These are phyloP conservation scores for Blepharisma stoltei DNA, from an alignment of 73 alveolate species.

Conservation along the genomic window DNA sequence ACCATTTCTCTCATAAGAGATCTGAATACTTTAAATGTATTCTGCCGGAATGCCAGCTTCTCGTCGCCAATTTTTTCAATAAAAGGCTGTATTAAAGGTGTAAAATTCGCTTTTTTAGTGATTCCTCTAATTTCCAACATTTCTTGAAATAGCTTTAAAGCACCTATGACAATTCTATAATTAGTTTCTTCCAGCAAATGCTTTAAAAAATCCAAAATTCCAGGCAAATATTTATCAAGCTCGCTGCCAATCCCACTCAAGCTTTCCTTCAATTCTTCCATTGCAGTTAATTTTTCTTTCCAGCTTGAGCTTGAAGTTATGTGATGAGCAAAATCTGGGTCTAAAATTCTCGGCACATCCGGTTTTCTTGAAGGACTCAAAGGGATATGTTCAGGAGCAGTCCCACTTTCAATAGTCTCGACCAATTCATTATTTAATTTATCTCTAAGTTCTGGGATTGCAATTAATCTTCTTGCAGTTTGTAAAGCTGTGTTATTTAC, in stretches of 20 bases:
- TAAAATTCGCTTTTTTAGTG: conserved; percentile 22
- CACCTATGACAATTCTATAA: conserved; percentile 1
- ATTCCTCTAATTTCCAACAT: conserved; percentile 1
- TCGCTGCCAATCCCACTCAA: neutral
- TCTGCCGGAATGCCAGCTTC: conserved; percentile 4
- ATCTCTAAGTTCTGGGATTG: neutral
- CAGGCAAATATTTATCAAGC: conserved; percentile 18
- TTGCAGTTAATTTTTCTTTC: conserved; percentile 24
- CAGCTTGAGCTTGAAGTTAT: neutral
- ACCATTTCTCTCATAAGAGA: neutral
- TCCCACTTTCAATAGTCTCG: neutral
- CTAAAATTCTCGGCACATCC: conserved; percentile 17
- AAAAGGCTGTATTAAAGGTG: conserved; percentile 8
- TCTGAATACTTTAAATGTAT: conserved; percentile 9
- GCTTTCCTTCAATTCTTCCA: conserved; percentile 13
- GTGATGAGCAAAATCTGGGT: neutral
- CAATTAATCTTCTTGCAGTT: neutral
- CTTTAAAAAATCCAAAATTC: neutral
- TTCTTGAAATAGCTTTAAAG: conserved; percentile 12
- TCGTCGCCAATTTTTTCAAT: conserved; percentile 20
- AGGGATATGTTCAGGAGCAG: neutral
- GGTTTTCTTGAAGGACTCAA: conserved; percentile 3
- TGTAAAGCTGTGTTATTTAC: conserved; percentile 5
- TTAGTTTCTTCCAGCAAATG: conserved; percentile 26
- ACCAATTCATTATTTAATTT: neutral